These are phyloP conservation scores for Helotiales sp. DNA, from an alignment of 2,329 filamentous ascomycete species.

Conservation along the genomic window DNA sequence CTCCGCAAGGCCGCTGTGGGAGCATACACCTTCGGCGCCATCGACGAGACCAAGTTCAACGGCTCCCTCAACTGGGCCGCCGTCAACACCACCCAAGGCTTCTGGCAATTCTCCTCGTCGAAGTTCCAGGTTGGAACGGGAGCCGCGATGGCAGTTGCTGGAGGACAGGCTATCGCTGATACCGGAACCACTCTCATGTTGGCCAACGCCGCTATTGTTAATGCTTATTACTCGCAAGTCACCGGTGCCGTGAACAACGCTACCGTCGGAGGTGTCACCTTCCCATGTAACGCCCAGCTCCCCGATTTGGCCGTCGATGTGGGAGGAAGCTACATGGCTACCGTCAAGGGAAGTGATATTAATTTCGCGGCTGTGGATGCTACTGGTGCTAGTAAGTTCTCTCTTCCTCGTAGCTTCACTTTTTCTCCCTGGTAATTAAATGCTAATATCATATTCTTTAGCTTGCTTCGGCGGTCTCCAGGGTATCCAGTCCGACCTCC, in stretches of 20 bases:
- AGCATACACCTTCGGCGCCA: constrained; percentile 57
- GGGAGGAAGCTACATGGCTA: constrained; percentile 47
- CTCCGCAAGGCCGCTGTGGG: constrained; percentile 48
- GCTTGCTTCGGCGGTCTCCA: constrained; percentile 70
- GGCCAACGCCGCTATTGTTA: constrained; percentile 38
- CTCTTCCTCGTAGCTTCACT: background rate
- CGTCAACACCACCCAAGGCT: constrained; percentile 50
- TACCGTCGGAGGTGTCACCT: constrained; percentile 38
- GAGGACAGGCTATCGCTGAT: constrained; percentile 45
- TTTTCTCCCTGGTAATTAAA: background rate
- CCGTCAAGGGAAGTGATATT: constrained; percentile 40
- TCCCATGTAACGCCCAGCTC: constrained; percentile 37
- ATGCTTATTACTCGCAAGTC: constrained; percentile 42
- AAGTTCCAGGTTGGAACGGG: constrained; percentile 44
- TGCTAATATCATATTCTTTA: constrained; percentile 27
- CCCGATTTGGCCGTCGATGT: constrained; percentile 40
- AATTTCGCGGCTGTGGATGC: constrained; percentile 53
- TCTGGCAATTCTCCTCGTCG: constrained; percentile 57
- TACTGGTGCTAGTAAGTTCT: constrained; percentile 48
- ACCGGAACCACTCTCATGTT: constrained; percentile 46
- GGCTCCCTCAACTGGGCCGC: constrained; percentile 52
- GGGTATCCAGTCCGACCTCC: constrained; percentile 52
- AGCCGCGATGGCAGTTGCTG: constrained; percentile 62
- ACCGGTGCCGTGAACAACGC: constrained; percentile 37
- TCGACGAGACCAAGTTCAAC: constrained; percentile 53